Conservation (phyloP, 225 moss, liverwort and hornwort species). For the Bryum argenteum region DNA sequence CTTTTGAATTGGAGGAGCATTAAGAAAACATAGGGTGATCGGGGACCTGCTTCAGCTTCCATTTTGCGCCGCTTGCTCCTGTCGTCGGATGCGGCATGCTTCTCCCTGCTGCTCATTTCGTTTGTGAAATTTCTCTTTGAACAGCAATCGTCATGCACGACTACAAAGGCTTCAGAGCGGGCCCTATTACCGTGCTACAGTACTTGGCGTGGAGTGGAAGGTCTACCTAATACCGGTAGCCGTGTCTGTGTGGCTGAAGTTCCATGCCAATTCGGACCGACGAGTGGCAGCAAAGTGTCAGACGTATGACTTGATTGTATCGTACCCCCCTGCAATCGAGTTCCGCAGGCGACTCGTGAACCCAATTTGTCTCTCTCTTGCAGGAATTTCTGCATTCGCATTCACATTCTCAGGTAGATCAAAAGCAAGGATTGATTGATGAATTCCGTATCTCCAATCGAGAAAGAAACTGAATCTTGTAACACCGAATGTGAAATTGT, state of each 20-base stretch:
- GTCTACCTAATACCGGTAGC: slow-evolving; percentile 20
- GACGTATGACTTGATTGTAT: slow-evolving; percentile 1
- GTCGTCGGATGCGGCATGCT: slow-evolving; percentile 14
- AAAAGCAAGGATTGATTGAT: neutral
- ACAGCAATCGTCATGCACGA: neutral
- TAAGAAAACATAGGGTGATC: too few species aligned
- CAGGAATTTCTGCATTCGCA: neutral
- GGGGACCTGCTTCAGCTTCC: slow-evolving; percentile 10
- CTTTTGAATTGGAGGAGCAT: neutral
- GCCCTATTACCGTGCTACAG: slow-evolving; percentile 5
- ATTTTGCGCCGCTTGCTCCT: slow-evolving; percentile 29
- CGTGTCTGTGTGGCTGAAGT: slow-evolving; percentile 29
- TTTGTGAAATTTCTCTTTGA: neutral
- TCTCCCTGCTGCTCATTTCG: slow-evolving; percentile 26
- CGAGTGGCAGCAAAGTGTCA: neutral
- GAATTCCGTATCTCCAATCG: neutral
- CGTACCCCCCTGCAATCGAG: neutral
- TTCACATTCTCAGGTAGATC: neutral
- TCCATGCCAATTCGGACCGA: neutral
- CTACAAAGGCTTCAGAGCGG: neutral
- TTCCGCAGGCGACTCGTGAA: neutral
- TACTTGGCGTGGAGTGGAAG: neutral
- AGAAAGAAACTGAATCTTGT: neutral
- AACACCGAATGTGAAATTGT: too few species aligned
- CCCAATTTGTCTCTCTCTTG: neutral